A percentile compares a stretch with the other conserved stretches of the same genome.
Evolutionary conservation across 805 yeast species (phyloP).

Genomic region (Pichia rugopelliculosa): DNA sequence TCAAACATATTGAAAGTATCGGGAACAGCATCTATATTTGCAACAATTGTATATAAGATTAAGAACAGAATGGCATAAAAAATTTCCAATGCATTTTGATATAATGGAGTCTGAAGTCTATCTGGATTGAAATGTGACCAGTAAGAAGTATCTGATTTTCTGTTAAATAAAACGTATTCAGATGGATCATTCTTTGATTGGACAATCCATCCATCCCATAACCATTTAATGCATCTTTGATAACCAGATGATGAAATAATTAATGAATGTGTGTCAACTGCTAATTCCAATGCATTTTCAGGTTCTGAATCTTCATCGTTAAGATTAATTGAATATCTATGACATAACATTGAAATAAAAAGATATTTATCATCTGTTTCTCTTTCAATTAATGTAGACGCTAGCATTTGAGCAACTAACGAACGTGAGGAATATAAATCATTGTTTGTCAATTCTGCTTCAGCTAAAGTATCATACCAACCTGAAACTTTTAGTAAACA

Average conservation of each 20-base stretch:
- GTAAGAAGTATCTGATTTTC: conserved; percentile 47
- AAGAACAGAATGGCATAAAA: conserved; percentile 58
- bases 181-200: conserved; percentile 66
- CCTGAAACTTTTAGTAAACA: conserved; percentile 66
- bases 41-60: conserved; percentile 50
- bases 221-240: conserved; percentile 81
- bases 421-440: conserved; percentile 55
- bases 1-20: conserved; percentile 41
- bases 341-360: conserved; percentile 71
- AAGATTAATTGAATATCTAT: conserved; percentile 59
- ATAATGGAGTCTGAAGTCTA: conserved; percentile 75
- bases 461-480: conserved; percentile 65
- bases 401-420: conserved; percentile 65
- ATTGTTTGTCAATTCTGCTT: conserved; percentile 58
- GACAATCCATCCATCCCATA: conserved; percentile 91
- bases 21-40: conserved; percentile 47
- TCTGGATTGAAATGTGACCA: conserved; percentile 70
- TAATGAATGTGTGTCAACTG: conserved; percentile 79
- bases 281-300: conserved; percentile 71
- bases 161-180: conserved; percentile 57
- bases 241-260: conserved; percentile 77
- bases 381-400: conserved; percentile 59
- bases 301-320: conserved; percentile 58
- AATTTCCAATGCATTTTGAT: conserved; percentile 71
- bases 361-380: conserved; percentile 53